A percentile compares a stretch with the other conserved stretches of the same genome.
phyloP scores from a whole-genome alignment of 2,329 filamentous ascomycete genomes.

The Stemphylium beticola region DNA sequence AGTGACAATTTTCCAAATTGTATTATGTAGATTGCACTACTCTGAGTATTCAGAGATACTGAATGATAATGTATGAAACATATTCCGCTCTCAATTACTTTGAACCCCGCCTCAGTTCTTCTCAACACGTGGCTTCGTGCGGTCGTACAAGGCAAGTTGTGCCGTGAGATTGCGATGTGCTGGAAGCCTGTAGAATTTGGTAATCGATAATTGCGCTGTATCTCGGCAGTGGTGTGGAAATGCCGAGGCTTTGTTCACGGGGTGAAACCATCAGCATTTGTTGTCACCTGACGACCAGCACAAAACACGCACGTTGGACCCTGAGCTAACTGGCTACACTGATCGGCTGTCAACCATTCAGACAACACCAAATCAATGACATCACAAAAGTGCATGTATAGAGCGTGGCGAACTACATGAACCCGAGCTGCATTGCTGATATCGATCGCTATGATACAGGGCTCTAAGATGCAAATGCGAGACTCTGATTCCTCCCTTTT shows the following conservation, averaged over 20 bases:
- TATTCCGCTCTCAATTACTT: not conserved
- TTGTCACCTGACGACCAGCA: not conserved
- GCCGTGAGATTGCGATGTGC: no score
- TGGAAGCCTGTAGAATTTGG: no score
- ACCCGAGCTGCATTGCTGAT: constrained; percentile 38
- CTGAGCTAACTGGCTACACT: not conserved
- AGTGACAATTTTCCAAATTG: not conserved
- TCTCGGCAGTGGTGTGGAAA: no score
- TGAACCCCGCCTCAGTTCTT: not conserved
- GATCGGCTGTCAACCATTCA: not conserved
- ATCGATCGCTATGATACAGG: constrained; percentile 39
- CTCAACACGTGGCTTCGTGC: no score
- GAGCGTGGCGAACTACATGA: constrained; percentile 11
- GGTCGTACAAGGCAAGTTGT: no score
- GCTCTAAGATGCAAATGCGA: constrained; percentile 30
- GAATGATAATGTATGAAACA: constrained; percentile 15
- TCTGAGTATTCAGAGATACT: constrained; percentile 9
- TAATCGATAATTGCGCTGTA: no score
- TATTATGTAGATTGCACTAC: constrained; percentile 7
- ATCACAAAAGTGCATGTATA: constrained; percentile 2
- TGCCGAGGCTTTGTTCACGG: no score
- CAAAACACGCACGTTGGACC: not conserved
- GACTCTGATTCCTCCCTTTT: constrained; percentile 26
- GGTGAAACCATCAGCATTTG: no score
- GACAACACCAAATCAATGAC: constrained; percentile 1